Conservation (phyloP, 495 filamentous ascomycete genomes). For the Stereocaulon alpinum region DNA sequence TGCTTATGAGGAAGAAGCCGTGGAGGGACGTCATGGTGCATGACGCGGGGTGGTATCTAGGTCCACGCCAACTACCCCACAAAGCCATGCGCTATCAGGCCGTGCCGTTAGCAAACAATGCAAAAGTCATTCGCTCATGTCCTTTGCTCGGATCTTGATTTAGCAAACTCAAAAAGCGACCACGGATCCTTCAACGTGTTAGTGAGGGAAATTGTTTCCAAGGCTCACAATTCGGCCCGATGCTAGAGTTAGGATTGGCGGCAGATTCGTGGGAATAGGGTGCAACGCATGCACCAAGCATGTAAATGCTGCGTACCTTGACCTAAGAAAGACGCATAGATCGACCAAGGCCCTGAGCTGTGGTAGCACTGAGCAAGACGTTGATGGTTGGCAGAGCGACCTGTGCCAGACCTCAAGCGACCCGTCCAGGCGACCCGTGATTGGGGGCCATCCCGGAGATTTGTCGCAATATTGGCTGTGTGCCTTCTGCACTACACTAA, state of each 20-base stretch:
- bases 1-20: background rate
- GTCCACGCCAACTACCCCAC: background rate
- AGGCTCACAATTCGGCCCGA: background rate
- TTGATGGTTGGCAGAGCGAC: background rate
- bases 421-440: constrained; percentile 1
- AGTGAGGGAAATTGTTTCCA: background rate
- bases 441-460: background rate
- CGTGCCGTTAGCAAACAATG: background rate
- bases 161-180: background rate
- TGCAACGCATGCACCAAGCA: background rate
- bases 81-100: background rate
- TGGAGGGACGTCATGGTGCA: constrained; percentile 3
- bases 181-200: too few species aligned
- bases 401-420: background rate
- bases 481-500: background rate
- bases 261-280: too few species aligned
- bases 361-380: background rate
- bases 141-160: background rate
- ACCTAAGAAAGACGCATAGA: background rate
- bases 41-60: background rate
- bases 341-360: background rate
- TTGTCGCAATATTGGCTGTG: background rate
- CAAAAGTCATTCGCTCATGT: background rate
- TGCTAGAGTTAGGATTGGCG: background rate
- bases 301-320: too few species aligned